A percentile compares a stretch with the other conserved stretches of the same genome.
Evolutionary conservation across 1,284 basidiomycete species (phyloP).

Genomic region (Moniliophthora roreri): DNA sequence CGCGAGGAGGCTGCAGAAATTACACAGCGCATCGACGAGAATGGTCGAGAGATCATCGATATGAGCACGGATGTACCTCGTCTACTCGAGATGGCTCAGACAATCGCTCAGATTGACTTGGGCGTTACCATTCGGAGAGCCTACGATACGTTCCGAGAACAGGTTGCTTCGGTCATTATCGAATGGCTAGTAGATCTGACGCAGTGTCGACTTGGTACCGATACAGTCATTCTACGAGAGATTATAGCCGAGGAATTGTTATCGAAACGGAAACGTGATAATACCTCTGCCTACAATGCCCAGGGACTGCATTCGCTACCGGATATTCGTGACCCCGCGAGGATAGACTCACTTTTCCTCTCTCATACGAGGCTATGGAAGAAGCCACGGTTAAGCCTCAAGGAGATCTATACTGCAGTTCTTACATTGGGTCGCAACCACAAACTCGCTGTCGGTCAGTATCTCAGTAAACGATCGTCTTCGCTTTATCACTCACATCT

Average conservation of each 20-base stretch:
- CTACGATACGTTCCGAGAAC: constrained; percentile 89
- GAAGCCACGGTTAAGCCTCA: constrained; percentile 74
- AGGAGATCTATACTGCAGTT: constrained; percentile 81
- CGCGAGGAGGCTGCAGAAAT: constrained; percentile 66
- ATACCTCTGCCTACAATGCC: constrained; percentile 30
- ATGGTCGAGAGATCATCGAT: constrained; percentile 86
- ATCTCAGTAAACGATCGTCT: neutral
- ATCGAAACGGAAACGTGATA: constrained; percentile 53
- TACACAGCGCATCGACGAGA: constrained; percentile 74
- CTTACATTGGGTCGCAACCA: constrained; percentile 74
- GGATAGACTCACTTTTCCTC: constrained; percentile 74
- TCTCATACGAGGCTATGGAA: constrained; percentile 87
- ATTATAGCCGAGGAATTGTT: constrained; percentile 74
- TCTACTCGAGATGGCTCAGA: constrained; percentile 79
- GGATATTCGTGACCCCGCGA: constrained; percentile 55
- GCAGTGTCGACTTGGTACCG: constrained; percentile 64
- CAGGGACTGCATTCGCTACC: constrained; percentile 41
- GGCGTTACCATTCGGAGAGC: constrained; percentile 89
- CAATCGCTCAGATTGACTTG: constrained; percentile 87
- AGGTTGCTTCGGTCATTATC: constrained; percentile 80
- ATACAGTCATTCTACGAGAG: constrained; percentile 69
- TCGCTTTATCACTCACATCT: constrained; percentile 11
- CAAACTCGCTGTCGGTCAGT: constrained; percentile 75
- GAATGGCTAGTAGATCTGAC: constrained; percentile 87
- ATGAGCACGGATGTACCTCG: constrained; percentile 68